A percentile compares a stretch with the other conserved stretches of the same genome.
Conservation (phyloP, 345 rosid species). For the Salix caprea region DNA sequence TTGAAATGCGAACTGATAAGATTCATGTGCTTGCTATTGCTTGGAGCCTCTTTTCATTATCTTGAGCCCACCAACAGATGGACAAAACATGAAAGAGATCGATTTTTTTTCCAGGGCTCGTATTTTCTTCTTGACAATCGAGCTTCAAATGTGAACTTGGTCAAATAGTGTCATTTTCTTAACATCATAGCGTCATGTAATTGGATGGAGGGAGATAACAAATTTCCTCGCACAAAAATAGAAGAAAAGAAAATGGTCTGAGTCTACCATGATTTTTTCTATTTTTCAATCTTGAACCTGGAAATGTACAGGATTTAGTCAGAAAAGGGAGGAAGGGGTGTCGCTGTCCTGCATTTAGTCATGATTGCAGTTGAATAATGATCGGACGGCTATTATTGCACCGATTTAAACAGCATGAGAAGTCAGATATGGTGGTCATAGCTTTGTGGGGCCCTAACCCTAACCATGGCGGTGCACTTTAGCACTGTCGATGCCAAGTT, state of each 20-base stretch:
- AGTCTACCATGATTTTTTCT: neutral
- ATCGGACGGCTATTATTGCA: neutral
- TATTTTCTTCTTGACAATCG: neutral
- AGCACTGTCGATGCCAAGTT: neutral
- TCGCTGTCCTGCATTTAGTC: neutral
- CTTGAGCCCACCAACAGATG: neutral
- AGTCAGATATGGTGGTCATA: neutral
- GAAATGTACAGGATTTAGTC: neutral
- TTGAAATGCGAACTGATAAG: neutral
- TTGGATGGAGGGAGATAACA: neutral
- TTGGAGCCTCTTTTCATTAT: neutral
- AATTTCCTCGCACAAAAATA: neutral
- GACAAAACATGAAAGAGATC: neutral
- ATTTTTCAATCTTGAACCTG: neutral
- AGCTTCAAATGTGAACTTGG: neutral
- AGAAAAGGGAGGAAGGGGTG: neutral
- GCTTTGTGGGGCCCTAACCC: neutral
- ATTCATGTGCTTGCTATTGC: neutral
- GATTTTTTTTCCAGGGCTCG: neutral
- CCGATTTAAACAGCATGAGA: neutral
- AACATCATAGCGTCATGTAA: neutral
- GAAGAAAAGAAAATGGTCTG: neutral
- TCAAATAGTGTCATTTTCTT: neutral
- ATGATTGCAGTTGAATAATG: neutral
- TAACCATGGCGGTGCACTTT: neutral